Base-by-base conservation (phyloP, 352 stramenopile genomes). In the Globisporangium ultimum region DNA sequence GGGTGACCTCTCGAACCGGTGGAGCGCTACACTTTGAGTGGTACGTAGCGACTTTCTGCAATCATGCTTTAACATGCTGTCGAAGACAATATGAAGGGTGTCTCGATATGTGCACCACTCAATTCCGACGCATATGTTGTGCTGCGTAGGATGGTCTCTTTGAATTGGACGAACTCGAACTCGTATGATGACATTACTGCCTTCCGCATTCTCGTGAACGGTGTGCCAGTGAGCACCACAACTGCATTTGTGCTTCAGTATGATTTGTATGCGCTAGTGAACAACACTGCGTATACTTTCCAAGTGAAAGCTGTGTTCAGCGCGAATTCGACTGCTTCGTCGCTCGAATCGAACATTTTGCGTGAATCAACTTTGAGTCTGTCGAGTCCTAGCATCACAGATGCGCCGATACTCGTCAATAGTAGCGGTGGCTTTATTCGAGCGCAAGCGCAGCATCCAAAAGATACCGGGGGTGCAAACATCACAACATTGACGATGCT, bases 211-310 rank as follows among this genome's bases (percentile, higher is more conserved):
- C 53, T 58, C 17, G 17, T 49, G 13, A 41, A 63, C 24, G 14
- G 41, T 6, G 34, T 40, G 34, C 49, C 36, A 41, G 41, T 63
- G 28, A 51, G 21, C 18, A 42, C 38, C 24, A 58, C 58, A 2
- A 38, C 41, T 1, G 20, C 42, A 7, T 38, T 34, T 21, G 48
- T 32, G n/a, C 28, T 48, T 12, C 28, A 20, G 17, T 64, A 54
- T 51, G 53, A 11, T 9, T 7, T 53, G 20, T 63, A 58, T 34
- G 52, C 45, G 0, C 41, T 63, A 21, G 43, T 10, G 6, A 58
- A 58, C 42, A 63, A 38, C 49, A 63, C 58, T 3, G 32, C 8
- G 28, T 58, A 63, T 48, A 45, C n/a, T 12, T 58, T 63, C n/a
- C 58, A 63, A 34, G 42, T 52, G 12, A 49, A 41, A 20, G 58